phyloP scores from a whole-genome alignment of 345 rosid species.

The Acer campestre region DNA sequence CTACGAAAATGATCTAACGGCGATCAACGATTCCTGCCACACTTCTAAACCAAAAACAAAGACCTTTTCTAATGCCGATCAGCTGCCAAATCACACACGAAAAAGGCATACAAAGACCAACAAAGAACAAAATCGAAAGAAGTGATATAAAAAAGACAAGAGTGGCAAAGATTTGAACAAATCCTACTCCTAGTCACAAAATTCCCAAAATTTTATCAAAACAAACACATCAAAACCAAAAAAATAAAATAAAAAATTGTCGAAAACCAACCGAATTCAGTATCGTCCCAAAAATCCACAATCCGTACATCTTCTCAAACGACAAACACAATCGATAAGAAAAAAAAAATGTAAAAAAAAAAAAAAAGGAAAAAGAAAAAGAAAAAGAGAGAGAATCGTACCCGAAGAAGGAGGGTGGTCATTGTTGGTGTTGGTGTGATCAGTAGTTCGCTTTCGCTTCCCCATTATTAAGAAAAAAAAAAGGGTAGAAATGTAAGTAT shows the following conservation, averaged over 20 bases:
- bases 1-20: not conserved
- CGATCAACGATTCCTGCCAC: not conserved
- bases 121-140: not conserved
- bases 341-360: not conserved
- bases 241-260: not conserved
- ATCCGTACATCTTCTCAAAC: not conserved
- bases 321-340: conserved; percentile 6
- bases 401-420: conserved; percentile 44
- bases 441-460: conserved; percentile 40
- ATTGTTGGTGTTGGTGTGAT: conserved; percentile 13
- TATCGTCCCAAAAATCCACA: not conserved
- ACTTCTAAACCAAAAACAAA: not conserved
- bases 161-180: not conserved
- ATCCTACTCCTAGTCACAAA: not conserved
- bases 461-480: conserved; percentile 31
- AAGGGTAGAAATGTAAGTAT: not conserved
- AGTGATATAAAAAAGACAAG: not conserved
- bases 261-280: not conserved
- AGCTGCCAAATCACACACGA: too few species aligned
- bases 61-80: not conserved
- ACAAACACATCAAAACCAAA: not conserved
- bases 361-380: not conserved
- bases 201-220: not conserved
- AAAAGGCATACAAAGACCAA: not conserved
- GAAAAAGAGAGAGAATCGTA: conserved; percentile 17